Percentiles rank a stretch among this genome's conserved stretches.
phyloP scores from a whole-genome alignment of 805 yeast species.

The Starmerella geochares region DNA sequence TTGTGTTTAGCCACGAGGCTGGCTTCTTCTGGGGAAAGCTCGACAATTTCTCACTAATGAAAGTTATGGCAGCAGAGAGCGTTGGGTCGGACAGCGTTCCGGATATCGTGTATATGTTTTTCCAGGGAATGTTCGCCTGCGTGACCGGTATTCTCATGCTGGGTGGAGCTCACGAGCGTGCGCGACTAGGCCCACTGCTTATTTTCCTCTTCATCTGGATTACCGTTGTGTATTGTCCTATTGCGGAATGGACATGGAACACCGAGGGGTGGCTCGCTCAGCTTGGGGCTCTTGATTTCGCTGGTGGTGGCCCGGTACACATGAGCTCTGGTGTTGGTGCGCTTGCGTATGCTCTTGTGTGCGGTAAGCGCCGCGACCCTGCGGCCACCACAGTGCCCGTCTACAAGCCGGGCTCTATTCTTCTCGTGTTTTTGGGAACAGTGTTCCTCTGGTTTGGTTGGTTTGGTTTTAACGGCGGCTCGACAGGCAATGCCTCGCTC shows the following conservation, averaged over 20 bases:
- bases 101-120: constrained; percentile 77
- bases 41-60: constrained; percentile 66
- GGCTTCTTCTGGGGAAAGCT: constrained; percentile 71
- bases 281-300: constrained; percentile 86
- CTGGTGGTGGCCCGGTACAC: constrained; percentile 99
- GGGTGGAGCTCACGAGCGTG: constrained; percentile 98
- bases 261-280: constrained; percentile 76
- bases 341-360: constrained; percentile 77
- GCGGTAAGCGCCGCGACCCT: constrained; percentile 84
- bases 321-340: constrained; percentile 92
- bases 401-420: constrained; percentile 88
- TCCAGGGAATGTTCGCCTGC: constrained; percentile 95
- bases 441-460: constrained; percentile 96
- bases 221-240: constrained; percentile 90
- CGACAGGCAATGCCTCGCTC: constrained; percentile 85
- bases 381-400: constrained; percentile 60
- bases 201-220: constrained; percentile 86
- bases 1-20: constrained; percentile 65
- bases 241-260: constrained; percentile 98
- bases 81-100: constrained; percentile 56
- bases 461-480: constrained; percentile 98
- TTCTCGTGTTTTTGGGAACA: constrained; percentile 84
- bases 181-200: constrained; percentile 93
- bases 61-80: constrained; percentile 73
- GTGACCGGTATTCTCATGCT: constrained; percentile 87